Evolutionary conservation across 2,329 filamentous ascomycete genomes (phyloP).

Genomic region (Lasiodiplodia hormozganensis): DNA sequence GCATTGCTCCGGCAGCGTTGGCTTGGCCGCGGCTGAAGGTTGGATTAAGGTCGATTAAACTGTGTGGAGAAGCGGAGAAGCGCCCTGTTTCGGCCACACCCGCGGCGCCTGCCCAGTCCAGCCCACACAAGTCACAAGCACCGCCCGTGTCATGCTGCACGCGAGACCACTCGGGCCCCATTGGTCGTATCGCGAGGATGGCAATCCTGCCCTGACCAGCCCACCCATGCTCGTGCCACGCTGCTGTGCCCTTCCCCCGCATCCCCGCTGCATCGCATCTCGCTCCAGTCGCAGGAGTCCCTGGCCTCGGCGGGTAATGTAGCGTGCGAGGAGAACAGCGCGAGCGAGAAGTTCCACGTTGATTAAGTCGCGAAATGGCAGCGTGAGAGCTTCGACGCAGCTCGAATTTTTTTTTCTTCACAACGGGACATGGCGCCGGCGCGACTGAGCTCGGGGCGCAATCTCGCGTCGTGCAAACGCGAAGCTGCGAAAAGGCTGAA

Average conservation of each 20-base stretch:
- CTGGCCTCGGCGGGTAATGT: not conserved
- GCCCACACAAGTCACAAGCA: not conserved
- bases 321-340: not conserved
- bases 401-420: not conserved
- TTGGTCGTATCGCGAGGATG: not conserved
- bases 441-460: not conserved
- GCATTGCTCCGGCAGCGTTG: constrained; percentile 9
- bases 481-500: constrained; percentile 16
- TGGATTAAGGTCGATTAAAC: constrained; percentile 18
- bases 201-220: not conserved
- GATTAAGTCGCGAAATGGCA: no score
- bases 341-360: not conserved
- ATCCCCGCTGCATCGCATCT: constrained; percentile 3
- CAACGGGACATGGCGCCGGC: not conserved
- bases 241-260: constrained; percentile 13
- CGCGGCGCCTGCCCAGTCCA: not conserved
- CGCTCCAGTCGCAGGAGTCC: not conserved
- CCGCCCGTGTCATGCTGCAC: constrained; percentile 20
- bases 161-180: not conserved
- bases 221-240: not conserved
- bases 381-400: no score
- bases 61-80: constrained; percentile 23
- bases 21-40: constrained; percentile 19
- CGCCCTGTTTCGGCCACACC: constrained; percentile 7
- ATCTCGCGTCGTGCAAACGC: constrained; percentile 13